A percentile compares a stretch with the other conserved stretches of the same genome.
Evolutionary conservation across 768 basidiomycete species (phyloP).

Genomic region (Tephrocybe sp.): DNA sequence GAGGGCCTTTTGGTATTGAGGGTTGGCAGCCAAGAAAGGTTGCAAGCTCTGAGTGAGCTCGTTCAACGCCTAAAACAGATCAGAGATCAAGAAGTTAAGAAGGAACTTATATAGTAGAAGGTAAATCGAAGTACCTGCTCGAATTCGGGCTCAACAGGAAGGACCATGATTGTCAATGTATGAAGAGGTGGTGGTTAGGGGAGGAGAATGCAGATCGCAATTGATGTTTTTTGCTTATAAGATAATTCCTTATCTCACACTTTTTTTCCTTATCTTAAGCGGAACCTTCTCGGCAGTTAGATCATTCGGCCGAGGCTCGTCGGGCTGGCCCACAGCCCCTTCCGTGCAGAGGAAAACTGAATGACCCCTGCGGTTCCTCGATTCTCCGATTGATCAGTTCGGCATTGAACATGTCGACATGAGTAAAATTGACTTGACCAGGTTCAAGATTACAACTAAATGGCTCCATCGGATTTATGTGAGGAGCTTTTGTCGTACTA

Average conservation of each 20-base stretch:
- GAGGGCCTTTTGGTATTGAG: conserved; percentile 67
- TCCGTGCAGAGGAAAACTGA: not conserved
- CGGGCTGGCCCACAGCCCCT: conserved; percentile 3
- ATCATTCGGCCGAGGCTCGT: conserved; percentile 13
- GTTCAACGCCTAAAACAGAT: conserved; percentile 48
- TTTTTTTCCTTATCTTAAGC: conserved; percentile 14
- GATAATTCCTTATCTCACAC: conserved; percentile 8
- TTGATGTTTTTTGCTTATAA: conserved; percentile 4
- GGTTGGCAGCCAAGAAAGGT: conserved; percentile 65
- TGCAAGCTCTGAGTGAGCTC: conserved; percentile 66
- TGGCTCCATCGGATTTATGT: no score
- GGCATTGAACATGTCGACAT: no score
- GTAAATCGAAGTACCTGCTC: conserved; percentile 45
- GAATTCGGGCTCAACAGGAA: conserved; percentile 66
- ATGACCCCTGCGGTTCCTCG: not conserved
- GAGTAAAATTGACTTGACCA: no score
- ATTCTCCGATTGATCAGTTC: conserved; percentile 2
- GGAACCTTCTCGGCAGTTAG: conserved; percentile 10
- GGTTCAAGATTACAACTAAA: no score
- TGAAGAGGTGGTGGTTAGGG: not conserved
- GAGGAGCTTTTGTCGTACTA: no score
- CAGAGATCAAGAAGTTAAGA: not conserved
- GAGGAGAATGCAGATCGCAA: not conserved
- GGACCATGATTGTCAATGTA: conserved; percentile 32
- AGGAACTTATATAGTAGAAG: not conserved